These are phyloP conservation scores for Pseudognaphalium luteoalbum DNA, from an alignment of 129 eudicot genomes.

Conservation along the genomic window DNA sequence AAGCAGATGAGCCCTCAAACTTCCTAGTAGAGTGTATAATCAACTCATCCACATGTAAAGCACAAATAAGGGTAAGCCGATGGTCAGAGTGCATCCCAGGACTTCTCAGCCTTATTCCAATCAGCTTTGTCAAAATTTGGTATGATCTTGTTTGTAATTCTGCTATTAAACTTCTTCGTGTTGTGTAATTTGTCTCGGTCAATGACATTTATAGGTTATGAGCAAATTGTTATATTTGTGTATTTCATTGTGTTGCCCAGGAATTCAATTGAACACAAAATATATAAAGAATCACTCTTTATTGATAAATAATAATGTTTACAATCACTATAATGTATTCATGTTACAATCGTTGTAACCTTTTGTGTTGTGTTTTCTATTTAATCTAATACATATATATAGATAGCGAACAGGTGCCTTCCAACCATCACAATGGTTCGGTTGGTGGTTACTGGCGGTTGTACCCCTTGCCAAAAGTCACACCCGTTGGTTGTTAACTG, in stretches of 20 bases:
- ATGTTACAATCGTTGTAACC: too few species aligned
- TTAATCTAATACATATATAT: too few species aligned
- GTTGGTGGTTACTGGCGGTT: too few species aligned
- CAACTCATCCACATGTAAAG: constrained; percentile 81
- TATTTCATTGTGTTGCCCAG: neutral
- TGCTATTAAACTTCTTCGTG: neutral
- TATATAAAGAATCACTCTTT: too few species aligned
- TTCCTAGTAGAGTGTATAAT: constrained; percentile 87
- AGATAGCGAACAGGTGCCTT: too few species aligned
- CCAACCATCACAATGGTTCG: too few species aligned
- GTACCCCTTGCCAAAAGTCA: too few species aligned
- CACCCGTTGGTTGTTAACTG: too few species aligned
- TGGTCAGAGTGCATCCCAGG: constrained; percentile 65
- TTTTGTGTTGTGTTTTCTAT: too few species aligned
- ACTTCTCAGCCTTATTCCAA: constrained; percentile 66
- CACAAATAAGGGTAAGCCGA: constrained; percentile 85
- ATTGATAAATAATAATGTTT: too few species aligned
- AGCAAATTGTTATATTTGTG: neutral
- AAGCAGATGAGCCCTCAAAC: constrained; percentile 52
- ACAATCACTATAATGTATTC: too few species aligned
- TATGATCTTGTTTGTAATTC: constrained; percentile 18
- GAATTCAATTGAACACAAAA: too few species aligned
- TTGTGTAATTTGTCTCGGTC: constrained; percentile 11
- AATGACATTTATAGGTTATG: constrained; percentile 2
- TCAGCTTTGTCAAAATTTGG: constrained; percentile 80